phyloP scores from a whole-genome alignment of 2,329 filamentous ascomycete species.

The Botryosphaeria dothidea region DNA sequence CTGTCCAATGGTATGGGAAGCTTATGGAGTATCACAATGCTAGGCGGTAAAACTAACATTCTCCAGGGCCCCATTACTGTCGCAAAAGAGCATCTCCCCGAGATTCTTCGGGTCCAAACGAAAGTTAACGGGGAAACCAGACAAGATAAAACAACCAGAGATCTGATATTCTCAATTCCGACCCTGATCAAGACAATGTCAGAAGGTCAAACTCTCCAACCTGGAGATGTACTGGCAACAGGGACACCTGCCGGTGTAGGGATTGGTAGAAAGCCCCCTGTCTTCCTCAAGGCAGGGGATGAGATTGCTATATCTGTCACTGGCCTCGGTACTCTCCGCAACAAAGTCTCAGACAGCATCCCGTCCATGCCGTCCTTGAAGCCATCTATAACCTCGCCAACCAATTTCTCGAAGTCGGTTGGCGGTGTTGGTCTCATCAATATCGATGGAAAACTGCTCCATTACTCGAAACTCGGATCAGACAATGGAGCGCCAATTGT shows the following conservation, averaged over 20 bases:
- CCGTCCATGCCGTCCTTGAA: conserved; percentile 37
- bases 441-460: background rate
- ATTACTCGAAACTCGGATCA: background rate
- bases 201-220: conserved; percentile 39
- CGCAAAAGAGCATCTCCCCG: conserved; percentile 46
- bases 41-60: too few species aligned
- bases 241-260: conserved; percentile 52
- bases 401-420: too few species aligned
- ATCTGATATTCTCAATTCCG: conserved; percentile 52
- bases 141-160: conserved; percentile 46
- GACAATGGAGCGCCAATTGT: conserved; percentile 35
- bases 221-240: conserved; percentile 52
- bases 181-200: conserved; percentile 50
- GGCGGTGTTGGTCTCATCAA: background rate
- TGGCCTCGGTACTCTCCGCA: conserved; percentile 37
- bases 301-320: conserved; percentile 38
- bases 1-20: conserved; percentile 52
- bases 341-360: conserved; percentile 38
- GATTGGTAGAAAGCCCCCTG: conserved; percentile 37
- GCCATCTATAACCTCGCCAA: conserved; percentile 20
- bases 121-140: conserved; percentile 53
- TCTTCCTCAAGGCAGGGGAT: conserved; percentile 44
- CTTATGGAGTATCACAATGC: background rate
- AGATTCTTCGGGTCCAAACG: conserved; percentile 44
- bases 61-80: conserved; percentile 53